Evolutionary conservation across 2,329 filamentous ascomycete genomes (phyloP).

Genomic region (Verruconis gallopava): DNA sequence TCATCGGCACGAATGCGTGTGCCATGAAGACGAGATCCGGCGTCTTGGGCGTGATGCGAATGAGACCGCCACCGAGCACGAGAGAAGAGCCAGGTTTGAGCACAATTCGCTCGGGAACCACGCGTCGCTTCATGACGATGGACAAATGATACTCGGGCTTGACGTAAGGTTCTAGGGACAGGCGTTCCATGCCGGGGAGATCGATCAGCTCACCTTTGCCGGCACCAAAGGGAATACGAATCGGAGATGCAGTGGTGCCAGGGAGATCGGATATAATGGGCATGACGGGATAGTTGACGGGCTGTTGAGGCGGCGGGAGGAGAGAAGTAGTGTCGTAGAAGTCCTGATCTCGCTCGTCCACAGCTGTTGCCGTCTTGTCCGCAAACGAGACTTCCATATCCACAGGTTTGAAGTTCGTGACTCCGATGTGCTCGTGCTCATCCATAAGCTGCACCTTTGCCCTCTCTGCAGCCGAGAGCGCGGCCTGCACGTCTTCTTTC

Average conservation of each 20-base stretch:
- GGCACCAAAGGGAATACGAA: conserved; percentile 78
- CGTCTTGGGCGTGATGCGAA: conserved; percentile 69
- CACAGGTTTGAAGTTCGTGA: background rate
- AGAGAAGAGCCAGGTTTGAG: conserved; percentile 69
- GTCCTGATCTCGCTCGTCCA: conserved; percentile 10
- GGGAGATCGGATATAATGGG: conserved; percentile 76
- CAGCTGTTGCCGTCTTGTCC: background rate
- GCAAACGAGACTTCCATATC: background rate
- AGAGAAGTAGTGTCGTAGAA: conserved; percentile 33
- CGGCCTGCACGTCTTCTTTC: background rate
- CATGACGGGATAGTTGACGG: conserved; percentile 68
- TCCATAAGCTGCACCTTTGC: background rate
- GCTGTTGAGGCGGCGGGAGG: conserved; percentile 62
- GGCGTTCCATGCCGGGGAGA: conserved; percentile 68
- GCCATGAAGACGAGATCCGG: conserved; percentile 55
- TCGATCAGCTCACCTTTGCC: conserved; percentile 87
- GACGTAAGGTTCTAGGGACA: conserved; percentile 56
- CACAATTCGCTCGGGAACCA: conserved; percentile 58
- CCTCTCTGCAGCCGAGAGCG: background rate
- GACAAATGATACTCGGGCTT: conserved; percentile 49
- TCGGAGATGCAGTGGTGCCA: conserved; percentile 89
- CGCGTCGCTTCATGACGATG: conserved; percentile 66
- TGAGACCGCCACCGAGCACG: conserved; percentile 66
- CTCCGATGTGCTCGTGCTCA: background rate
- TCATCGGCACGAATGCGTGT: conserved; percentile 76